Percentiles rank a stretch among this genome's conserved stretches.
These are phyloP conservation scores for Aureobasidium sp. DNA, from an alignment of 2,329 filamentous ascomycete genomes.

Conservation along the genomic window DNA sequence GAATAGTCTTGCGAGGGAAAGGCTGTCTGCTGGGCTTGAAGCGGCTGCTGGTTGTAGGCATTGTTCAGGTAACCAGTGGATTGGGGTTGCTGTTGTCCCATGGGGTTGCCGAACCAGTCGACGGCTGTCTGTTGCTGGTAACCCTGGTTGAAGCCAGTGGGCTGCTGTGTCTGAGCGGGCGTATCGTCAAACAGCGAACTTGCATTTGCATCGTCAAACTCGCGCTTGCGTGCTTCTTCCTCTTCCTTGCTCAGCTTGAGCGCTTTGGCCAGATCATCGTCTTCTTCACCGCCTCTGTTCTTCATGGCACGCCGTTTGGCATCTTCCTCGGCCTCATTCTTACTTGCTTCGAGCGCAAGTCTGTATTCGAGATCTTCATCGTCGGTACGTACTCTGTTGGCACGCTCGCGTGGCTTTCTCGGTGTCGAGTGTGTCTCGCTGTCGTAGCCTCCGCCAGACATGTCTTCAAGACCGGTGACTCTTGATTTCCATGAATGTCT, in stretches of 20 bases:
- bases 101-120: slow-evolving; percentile 94
- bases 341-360: slow-evolving; percentile 89
- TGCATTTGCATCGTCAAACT: slow-evolving; percentile 80
- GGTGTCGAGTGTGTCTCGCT: slow-evolving; percentile 21
- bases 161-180: slow-evolving; percentile 56
- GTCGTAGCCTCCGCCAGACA: slow-evolving; percentile 36
- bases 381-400: slow-evolving; percentile 45
- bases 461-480: slow-evolving; percentile 87
- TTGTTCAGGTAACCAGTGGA: slow-evolving; percentile 61
- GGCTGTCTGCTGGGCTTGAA: slow-evolving; percentile 59
- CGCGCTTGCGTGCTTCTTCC: slow-evolving; percentile 76
- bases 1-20: slow-evolving; percentile 58
- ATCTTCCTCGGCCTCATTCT: slow-evolving; percentile 90
- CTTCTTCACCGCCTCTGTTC: slow-evolving; percentile 40
- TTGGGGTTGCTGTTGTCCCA: slow-evolving; percentile 64
- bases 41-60: slow-evolving; percentile 63
- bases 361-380: slow-evolving; percentile 81
- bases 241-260: slow-evolving; percentile 93
- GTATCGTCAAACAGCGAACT: slow-evolving; percentile 82
- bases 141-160: slow-evolving; percentile 88
- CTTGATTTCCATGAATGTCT: slow-evolving; percentile 95
- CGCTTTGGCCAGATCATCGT: slow-evolving; percentile 89
- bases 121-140: slow-evolving; percentile 96
- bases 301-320: slow-evolving; percentile 57
- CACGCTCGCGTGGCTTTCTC: slow-evolving; percentile 38